A percentile compares a stretch with the other conserved stretches of the same genome.
Conservation (phyloP, 495 filamentous ascomycete species). For the Chaetomidium leptoderma region DNA sequence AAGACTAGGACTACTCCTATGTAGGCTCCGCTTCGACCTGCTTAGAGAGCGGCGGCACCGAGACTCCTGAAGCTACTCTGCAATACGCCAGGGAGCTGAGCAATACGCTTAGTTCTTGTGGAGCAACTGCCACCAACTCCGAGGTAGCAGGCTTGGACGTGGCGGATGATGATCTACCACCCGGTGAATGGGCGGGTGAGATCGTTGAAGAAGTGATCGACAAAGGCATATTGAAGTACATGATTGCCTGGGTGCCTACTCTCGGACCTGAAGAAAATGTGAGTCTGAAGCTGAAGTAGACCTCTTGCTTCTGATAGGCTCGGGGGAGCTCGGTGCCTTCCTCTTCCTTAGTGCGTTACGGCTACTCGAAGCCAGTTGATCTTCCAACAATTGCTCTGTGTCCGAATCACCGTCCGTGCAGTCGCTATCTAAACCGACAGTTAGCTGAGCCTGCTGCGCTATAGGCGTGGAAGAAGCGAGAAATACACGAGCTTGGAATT, state of each 20-base stretch:
- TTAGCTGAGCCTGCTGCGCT: neutral
- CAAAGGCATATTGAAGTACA: neutral
- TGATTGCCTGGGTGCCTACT: neutral
- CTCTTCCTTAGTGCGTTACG: constrained; percentile 5
- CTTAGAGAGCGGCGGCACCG: too few species aligned
- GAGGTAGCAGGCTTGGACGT: too few species aligned
- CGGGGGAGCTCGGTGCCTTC: too few species aligned
- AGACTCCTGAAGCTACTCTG: too few species aligned
- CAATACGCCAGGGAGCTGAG: too few species aligned
- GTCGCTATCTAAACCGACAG: neutral
- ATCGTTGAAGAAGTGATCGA: neutral
- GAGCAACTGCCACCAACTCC: too few species aligned
- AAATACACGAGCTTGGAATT: neutral
- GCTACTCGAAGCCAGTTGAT: constrained; percentile 1
- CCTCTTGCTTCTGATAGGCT: too few species aligned
- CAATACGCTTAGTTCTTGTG: too few species aligned
- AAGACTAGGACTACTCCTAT: too few species aligned
- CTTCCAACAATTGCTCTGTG: neutral
- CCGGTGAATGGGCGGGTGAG: neutral
- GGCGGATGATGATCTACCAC: too few species aligned
- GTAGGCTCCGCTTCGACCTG: too few species aligned
- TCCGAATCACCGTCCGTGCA: neutral
- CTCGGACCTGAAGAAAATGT: neutral
- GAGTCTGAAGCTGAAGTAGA: neutral
- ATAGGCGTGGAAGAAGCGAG: neutral